Evolutionary conservation across 768 basidiomycete species (phyloP).

Genomic region (Russula vinacea): DNA sequence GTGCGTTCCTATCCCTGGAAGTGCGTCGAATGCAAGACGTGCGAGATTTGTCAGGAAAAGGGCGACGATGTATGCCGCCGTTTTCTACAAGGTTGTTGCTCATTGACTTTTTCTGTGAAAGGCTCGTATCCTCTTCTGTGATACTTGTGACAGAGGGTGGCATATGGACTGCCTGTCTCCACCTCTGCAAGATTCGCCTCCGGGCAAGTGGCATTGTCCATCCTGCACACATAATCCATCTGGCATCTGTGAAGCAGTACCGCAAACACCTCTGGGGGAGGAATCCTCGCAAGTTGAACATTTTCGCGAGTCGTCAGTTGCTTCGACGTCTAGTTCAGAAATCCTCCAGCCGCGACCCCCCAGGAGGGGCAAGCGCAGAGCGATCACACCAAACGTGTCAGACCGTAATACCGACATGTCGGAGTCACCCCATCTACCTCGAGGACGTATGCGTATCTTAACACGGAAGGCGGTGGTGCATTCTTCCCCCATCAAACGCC

Average conservation of each 20-base stretch:
- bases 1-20: conserved; percentile 77
- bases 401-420: conserved; percentile 36
- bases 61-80: conserved; percentile 76
- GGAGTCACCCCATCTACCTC: conserved; percentile 27
- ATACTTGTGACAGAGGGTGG: conserved; percentile 93
- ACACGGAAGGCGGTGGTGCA: conserved; percentile 14
- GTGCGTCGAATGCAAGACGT: conserved; percentile 89
- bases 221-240: conserved; percentile 40
- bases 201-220: conserved; percentile 77
- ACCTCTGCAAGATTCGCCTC: conserved; percentile 64
- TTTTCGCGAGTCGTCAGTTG: conserved; percentile 41
- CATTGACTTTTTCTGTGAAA: conserved; percentile 38
- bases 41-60: conserved; percentile 81
- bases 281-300: conserved; percentile 7
- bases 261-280: conserved; percentile 10
- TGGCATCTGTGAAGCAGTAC: conserved; percentile 26
- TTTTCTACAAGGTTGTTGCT: conserved; percentile 23
- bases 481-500: conserved; percentile 22
- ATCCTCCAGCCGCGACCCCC: conserved; percentile 27
- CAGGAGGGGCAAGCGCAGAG: conserved; percentile 35
- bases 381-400: conserved; percentile 33
- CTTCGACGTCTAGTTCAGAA: conserved; percentile 42
- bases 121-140: conserved; percentile 85
- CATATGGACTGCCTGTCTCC: conserved; percentile 79
- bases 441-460: conserved; percentile 22